A percentile compares a stretch with the other conserved stretches of the same genome.
Evolutionary conservation across 2,329 filamentous ascomycete genomes (phyloP).

Genomic region (Beauveria scarabaeidicola): DNA sequence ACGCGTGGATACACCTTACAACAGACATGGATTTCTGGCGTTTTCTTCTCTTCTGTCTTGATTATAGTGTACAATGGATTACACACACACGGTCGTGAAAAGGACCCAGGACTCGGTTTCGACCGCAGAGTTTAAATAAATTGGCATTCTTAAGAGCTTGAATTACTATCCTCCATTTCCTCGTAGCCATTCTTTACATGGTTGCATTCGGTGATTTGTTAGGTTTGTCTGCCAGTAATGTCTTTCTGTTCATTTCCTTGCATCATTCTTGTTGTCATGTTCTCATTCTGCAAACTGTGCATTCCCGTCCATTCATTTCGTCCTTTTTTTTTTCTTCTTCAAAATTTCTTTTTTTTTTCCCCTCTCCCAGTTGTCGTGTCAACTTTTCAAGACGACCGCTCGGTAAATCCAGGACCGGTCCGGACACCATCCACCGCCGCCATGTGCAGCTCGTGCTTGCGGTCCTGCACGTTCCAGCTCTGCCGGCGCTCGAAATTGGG

Average conservation of each 20-base stretch:
- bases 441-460: constrained; percentile 45
- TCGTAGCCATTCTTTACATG: background rate
- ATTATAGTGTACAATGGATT: background rate
- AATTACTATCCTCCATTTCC: background rate
- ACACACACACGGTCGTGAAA: background rate
- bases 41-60: constrained; percentile 2
- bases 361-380: no score
- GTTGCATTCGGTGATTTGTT: background rate
- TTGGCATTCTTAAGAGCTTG: background rate
- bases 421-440: constrained; percentile 27
- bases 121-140: background rate
- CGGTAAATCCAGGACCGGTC: constrained; percentile 34
- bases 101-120: background rate
- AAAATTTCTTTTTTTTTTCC: background rate
- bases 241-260: background rate
- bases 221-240: background rate
- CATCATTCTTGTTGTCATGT: background rate
- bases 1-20: background rate
- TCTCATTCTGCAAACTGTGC: background rate
- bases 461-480: constrained; percentile 46
- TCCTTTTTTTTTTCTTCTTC: background rate
- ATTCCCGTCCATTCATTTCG: background rate
- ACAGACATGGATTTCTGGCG: background rate
- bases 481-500: constrained; percentile 37
- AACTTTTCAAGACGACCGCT: constrained; percentile 19